A percentile compares a stretch with the other conserved stretches of the same genome.
Evolutionary conservation across 2,329 filamentous ascomycete species (phyloP).

Genomic region (Exophiala spinifera): DNA sequence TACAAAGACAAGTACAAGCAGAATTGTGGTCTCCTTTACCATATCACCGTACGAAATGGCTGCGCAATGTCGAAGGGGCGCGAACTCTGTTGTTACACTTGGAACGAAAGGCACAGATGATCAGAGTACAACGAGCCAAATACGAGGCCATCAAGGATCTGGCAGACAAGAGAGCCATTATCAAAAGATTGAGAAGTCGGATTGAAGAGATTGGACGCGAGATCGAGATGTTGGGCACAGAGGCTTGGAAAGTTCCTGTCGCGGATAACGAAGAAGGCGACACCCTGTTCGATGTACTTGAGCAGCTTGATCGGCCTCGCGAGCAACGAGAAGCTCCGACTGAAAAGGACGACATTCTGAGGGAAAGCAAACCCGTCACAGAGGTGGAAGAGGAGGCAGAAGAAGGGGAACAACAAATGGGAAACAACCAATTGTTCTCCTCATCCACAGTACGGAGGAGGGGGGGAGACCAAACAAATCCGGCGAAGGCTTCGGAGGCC

Average conservation of each 20-base stretch:
- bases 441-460: slow-evolving; percentile 25
- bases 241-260: slow-evolving; percentile 9
- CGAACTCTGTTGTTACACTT: slow-evolving; percentile 41
- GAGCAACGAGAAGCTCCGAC: neutral
- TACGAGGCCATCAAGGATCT: slow-evolving; percentile 42
- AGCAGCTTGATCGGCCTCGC: slow-evolving; percentile 2
- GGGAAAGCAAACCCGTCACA: slow-evolving; percentile 16
- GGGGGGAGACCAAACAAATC: slow-evolving; percentile 8
- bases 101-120: slow-evolving; percentile 39
- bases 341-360: slow-evolving; percentile 6
- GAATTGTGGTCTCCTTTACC: slow-evolving; percentile 38
- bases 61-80: slow-evolving; percentile 46
- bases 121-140: slow-evolving; percentile 40
- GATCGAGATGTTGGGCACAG: slow-evolving; percentile 17
- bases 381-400: neutral
- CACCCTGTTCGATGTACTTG: slow-evolving; percentile 23
- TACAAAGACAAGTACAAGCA: slow-evolving; percentile 25
- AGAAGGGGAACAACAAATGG: slow-evolving; percentile 1
- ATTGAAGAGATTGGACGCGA: slow-evolving; percentile 27
- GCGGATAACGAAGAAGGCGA: slow-evolving; percentile 20
- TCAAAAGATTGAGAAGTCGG: slow-evolving; percentile 24
- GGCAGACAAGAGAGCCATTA: slow-evolving; percentile 35
- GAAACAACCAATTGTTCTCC: slow-evolving; percentile 13
- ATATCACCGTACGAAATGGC: slow-evolving; percentile 40
- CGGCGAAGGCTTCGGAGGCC: slow-evolving; percentile 9